phyloP scores from a whole-genome alignment of 2,329 filamentous ascomycete species.

The Fusarium brachygibbosum region DNA sequence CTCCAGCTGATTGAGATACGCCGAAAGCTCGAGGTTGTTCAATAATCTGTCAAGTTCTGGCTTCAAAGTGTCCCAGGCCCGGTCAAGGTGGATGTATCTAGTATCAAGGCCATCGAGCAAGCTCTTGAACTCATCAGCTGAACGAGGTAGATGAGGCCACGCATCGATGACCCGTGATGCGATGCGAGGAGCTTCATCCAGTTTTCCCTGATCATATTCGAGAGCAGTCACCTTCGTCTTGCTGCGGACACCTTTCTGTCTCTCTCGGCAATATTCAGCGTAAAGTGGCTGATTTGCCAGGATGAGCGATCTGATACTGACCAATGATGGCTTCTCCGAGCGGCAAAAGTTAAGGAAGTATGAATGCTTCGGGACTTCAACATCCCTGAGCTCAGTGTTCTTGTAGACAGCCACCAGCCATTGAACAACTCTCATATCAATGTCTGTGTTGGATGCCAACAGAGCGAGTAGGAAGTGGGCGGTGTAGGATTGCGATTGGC shows the following conservation, averaged over 20 bases:
- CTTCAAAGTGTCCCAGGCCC: background rate
- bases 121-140: background rate
- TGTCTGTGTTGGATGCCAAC: slow-evolving; percentile 5
- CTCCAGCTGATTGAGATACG: background rate
- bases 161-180: background rate
- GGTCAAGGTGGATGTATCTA: background rate
- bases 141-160: slow-evolving; percentile 10
- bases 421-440: slow-evolving; percentile 10
- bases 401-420: slow-evolving; percentile 27
- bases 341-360: slow-evolving; percentile 24
- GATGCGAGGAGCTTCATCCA: rapidly evolving
- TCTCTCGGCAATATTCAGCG: rapidly evolving
- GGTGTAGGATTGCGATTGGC: slow-evolving; percentile 6
- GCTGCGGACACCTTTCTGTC: too few species aligned
- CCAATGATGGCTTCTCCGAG: slow-evolving; percentile 1
- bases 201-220: background rate
- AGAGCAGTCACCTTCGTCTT: background rate
- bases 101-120: background rate
- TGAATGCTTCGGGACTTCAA: slow-evolving; percentile 11
- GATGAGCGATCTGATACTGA: background rate
- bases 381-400: background rate
- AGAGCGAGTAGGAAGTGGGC: slow-evolving; percentile 20
- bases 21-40: background rate
- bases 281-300: background rate
- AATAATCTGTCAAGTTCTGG: background rate